A percentile compares a stretch with the other conserved stretches of the same genome.
These are phyloP conservation scores for Quillaja saponaria DNA, from an alignment of 306 rosid genomes.

Conservation along the genomic window DNA sequence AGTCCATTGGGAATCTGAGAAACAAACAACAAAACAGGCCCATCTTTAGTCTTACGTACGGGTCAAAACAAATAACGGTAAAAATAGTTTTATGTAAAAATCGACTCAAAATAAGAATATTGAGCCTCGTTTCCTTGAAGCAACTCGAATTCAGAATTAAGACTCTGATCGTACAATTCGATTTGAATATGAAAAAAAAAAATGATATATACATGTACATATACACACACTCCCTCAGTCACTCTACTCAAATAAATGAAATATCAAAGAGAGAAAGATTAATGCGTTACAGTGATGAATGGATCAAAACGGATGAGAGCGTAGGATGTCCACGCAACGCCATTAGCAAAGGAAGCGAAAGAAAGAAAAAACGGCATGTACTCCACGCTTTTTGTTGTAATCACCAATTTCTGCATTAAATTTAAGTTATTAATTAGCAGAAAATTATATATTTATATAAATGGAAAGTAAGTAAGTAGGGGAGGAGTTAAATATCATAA, in stretches of 20 bases:
- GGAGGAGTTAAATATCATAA: too few species aligned
- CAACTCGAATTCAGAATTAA: too few species aligned
- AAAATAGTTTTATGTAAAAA: too few species aligned
- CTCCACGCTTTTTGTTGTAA: slow-evolving; percentile 79
- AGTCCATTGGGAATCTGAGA: slow-evolving; percentile 84
- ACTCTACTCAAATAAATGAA: too few species aligned
- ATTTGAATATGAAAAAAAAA: neutral
- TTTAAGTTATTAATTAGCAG: neutral
- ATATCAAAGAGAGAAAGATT: neutral
- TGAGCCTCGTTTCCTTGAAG: too few species aligned
- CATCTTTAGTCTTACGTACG: too few species aligned
- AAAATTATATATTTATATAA: neutral
- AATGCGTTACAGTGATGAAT: slow-evolving; percentile 53
- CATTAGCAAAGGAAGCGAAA: slow-evolving; percentile 65
- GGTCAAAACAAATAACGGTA: too few species aligned
- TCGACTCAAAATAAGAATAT: too few species aligned
- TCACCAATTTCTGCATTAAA: slow-evolving; percentile 71
- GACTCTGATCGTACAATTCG: slow-evolving; percentile 3
- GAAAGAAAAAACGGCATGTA: slow-evolving; percentile 85
- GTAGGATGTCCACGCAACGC: slow-evolving; percentile 75
- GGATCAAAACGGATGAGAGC: slow-evolving; percentile 76
- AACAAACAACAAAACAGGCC: neutral
- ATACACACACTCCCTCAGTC: too few species aligned
- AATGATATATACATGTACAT: neutral
- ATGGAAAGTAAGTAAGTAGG: too few species aligned